Base-by-base conservation (phyloP, 192 early-diverging fungal genomes). In the Coemansia javaensis region DNA sequence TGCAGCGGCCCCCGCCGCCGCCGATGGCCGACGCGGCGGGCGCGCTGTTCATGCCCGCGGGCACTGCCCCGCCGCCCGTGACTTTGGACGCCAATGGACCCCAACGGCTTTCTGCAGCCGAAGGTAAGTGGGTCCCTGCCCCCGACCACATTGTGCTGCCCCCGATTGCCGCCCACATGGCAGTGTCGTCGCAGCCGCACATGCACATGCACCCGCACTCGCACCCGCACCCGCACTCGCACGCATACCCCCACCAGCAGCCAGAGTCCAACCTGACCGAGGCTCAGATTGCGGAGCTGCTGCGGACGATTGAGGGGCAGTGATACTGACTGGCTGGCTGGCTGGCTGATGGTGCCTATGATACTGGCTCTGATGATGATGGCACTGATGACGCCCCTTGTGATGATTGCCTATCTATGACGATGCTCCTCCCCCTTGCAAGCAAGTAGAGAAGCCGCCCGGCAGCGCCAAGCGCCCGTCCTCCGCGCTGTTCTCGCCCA, bases 401-500 rank as follows among this genome's bases (percentile, higher is more conserved):
- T 32, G 25, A 15, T 36, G n/a, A n/a, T n/a, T n/a, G n/a, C n/a
- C n/a, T n/a, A n/a, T n/a, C n/a, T n/a, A n/a, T n/a, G n/a, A n/a
- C n/a, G n/a, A n/a, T n/a, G n/a, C n/a, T 30, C 38, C 28, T 5
- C 24, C 30, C 13, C 12, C 57, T 9, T 27, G 50, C 38, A 44
- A 35, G 16, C 57, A 47, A n/a, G n/a, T n/a, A n/a, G 41, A 13
- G 22, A 20, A 32, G 8, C 40, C 56, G 20, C 9, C 51, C 4
- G 48, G 30, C 4, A 59, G 60, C 18, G 72, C 66, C 15, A 75
- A 75, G 60, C 60, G 72, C 28, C 47, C 72, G 18, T 50, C 52
- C 16, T 68, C 72, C 2, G 66, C 60, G 47, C 53, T 75, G 23
- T 75, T 63, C 23, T 64, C 65, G 20, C 72, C 72, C 7, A 63